phyloP scores from a whole-genome alignment of 2,329 filamentous ascomycete genomes.

The Colletotrichum coccodes region DNA sequence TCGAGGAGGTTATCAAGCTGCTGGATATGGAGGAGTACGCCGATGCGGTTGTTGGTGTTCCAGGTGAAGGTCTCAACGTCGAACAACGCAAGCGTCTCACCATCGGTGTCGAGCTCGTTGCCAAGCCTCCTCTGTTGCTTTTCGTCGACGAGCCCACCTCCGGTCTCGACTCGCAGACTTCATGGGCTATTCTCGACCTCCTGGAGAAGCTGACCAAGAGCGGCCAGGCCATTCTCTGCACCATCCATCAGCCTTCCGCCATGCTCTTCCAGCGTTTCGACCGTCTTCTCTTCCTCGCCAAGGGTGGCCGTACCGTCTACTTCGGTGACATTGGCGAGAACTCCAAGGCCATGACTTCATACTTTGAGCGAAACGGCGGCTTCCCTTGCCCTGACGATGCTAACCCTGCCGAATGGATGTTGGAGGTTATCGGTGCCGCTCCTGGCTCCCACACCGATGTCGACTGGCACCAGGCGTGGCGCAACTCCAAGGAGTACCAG shows the following conservation, averaged over 20 bases:
- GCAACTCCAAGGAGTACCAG: slow-evolving; percentile 64
- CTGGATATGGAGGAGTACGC: slow-evolving; percentile 92
- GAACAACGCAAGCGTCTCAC: slow-evolving; percentile 82
- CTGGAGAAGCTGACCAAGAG: slow-evolving; percentile 90
- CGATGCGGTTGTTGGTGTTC: slow-evolving; percentile 89
- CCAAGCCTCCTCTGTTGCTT: slow-evolving; percentile 87
- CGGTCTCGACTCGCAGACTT: slow-evolving; percentile 91
- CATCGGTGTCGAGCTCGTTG: slow-evolving; percentile 95
- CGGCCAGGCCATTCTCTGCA: slow-evolving; percentile 94
- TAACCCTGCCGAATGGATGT: slow-evolving; percentile 88
- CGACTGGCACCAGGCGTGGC: slow-evolving; percentile 74
- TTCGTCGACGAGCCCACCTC: slow-evolving; percentile 97
- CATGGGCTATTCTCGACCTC: slow-evolving; percentile 90
- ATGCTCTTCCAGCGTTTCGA: slow-evolving; percentile 95
- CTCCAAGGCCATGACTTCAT: slow-evolving; percentile 73
- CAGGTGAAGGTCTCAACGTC: slow-evolving; percentile 84
- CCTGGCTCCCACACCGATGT: slow-evolving; percentile 71
- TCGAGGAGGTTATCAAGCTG: slow-evolving; percentile 90
- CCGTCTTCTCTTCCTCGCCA: slow-evolving; percentile 79
- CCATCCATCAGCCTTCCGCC: slow-evolving; percentile 96
- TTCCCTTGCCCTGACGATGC: slow-evolving; percentile 71
- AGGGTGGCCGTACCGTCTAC: slow-evolving; percentile 82
- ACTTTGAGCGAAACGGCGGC: slow-evolving; percentile 81
- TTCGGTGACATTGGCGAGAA: slow-evolving; percentile 82
- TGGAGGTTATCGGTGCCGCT: slow-evolving; percentile 70